A percentile compares a stretch with the other conserved stretches of the same genome.
phyloP scores from a whole-genome alignment of 140 eudicot species.

The Oenanthe javanica region DNA sequence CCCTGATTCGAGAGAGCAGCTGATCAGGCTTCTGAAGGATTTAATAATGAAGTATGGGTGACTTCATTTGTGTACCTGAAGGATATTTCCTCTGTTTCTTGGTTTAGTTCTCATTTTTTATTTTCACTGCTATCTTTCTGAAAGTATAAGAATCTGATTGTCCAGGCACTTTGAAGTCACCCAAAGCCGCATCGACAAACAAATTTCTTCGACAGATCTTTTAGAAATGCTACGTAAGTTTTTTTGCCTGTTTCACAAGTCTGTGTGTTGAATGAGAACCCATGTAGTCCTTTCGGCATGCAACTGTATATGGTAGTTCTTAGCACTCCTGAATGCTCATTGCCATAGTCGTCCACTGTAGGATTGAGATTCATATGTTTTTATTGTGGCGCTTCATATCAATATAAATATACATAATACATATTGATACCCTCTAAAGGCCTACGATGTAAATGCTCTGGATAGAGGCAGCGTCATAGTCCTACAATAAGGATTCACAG shows the following conservation, averaged over 20 bases:
- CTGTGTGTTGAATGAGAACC: not conserved
- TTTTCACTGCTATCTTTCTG: not conserved
- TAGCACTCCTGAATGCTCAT: not conserved
- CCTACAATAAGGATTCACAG: not conserved
- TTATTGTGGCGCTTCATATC: not conserved
- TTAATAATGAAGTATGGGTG: constrained; percentile 51
- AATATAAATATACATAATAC: not conserved
- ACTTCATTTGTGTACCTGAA: constrained; percentile 8
- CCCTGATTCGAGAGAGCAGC: constrained; percentile 79
- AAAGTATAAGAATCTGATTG: constrained; percentile 13
- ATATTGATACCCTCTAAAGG: not conserved
- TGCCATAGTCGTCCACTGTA: not conserved
- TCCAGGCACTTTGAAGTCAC: constrained; percentile 80
- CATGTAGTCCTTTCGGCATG: not conserved
- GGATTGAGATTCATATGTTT: not conserved
- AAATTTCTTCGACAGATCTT: constrained; percentile 52
- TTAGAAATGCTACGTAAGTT: constrained; percentile 44
- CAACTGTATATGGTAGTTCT: not conserved
- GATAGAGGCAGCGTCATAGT: not conserved
- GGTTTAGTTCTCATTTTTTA: not conserved
- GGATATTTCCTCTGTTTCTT: constrained; percentile 8
- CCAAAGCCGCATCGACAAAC: constrained; percentile 41
- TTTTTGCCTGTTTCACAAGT: not conserved
- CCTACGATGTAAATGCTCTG: not conserved
- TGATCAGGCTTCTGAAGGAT: constrained; percentile 61